A percentile compares a stretch with the other conserved stretches of the same genome.
phyloP scores from a whole-genome alignment of 345 rosid species.

The Dipteronia dyeriana region DNA sequence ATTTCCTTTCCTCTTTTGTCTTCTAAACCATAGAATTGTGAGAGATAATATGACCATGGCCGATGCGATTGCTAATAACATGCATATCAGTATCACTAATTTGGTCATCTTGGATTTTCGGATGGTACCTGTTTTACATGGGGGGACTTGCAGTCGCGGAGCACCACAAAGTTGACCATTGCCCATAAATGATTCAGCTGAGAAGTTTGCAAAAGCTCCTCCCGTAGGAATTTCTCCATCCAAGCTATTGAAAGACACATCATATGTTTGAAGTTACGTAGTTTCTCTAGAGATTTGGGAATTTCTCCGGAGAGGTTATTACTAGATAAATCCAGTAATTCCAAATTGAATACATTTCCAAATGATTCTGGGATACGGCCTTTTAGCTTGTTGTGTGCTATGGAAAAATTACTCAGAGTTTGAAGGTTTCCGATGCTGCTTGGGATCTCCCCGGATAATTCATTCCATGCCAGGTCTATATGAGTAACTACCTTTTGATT shows the following conservation, averaged over 20 bases:
- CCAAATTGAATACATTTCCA: neutral
- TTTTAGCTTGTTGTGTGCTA: neutral
- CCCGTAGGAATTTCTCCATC: slow-evolving; percentile 16
- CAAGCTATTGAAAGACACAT: slow-evolving; percentile 12
- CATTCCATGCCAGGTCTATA: slow-evolving; percentile 20
- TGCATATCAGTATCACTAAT: too few relatives aligned
- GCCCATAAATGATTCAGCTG: slow-evolving; percentile 8
- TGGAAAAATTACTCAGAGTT: neutral
- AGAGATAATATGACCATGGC: neutral
- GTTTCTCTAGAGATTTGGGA: slow-evolving; percentile 20
- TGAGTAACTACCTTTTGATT: neutral
- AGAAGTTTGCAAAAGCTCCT: slow-evolving; percentile 21
- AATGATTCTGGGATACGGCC: slow-evolving; percentile 22
- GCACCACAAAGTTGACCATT: slow-evolving; percentile 21
- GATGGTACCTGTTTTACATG: neutral
- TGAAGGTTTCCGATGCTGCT: neutral
- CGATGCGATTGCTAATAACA: neutral
- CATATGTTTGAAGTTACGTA: neutral
- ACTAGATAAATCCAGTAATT: neutral
- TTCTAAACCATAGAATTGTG: neutral
- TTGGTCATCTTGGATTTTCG: too few relatives aligned
- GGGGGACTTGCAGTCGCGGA: neutral
- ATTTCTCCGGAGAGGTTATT: slow-evolving; percentile 8
- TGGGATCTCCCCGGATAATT: slow-evolving; percentile 7
- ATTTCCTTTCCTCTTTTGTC: neutral